phyloP scores from a whole-genome alignment of 306 rosid species.

The Corylus americana region DNA sequence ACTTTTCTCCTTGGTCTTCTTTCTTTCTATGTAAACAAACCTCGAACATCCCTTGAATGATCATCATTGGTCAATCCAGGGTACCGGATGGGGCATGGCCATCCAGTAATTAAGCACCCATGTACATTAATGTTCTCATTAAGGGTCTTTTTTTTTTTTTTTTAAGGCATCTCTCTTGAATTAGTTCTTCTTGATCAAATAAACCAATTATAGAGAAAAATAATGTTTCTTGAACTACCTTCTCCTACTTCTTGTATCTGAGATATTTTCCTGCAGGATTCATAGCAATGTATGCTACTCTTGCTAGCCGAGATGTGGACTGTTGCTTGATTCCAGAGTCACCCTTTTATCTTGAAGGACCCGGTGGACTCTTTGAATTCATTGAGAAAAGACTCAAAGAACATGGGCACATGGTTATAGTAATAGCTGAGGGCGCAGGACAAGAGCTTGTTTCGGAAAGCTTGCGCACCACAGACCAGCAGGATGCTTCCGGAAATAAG shows the following conservation, averaged over 20 bases:
- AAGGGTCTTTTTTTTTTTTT: not conserved
- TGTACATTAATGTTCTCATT: not conserved
- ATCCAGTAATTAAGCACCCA: not conserved
- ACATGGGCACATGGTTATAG: constrained; percentile 76
- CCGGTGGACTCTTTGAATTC: constrained; percentile 62
- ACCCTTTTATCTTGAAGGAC: constrained; percentile 68
- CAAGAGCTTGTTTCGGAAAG: constrained; percentile 50
- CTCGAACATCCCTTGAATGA: not conserved
- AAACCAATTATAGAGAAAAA: not conserved
- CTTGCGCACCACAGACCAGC: constrained; percentile 20
- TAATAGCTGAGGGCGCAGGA: constrained; percentile 79
- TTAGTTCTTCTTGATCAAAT: not conserved
- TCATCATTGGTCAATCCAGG: constrained; percentile 2
- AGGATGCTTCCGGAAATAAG: constrained; percentile 57
- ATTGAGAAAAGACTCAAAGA: constrained; percentile 61
- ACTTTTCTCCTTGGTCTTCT: constrained; percentile 9
- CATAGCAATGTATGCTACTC: constrained; percentile 75
- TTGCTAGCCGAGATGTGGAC: constrained; percentile 77
- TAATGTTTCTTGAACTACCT: not conserved
- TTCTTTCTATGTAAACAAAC: not conserved
- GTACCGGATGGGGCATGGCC: not conserved
- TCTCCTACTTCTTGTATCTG: constrained; percentile 5
- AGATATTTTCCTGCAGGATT: constrained; percentile 44
- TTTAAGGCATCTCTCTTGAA: not conserved
- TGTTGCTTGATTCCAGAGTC: constrained; percentile 85